Percentiles rank a stretch among this genome's conserved stretches.
phyloP scores from a whole-genome alignment of 1,139 yeast species.

The Pneumocystis murina region DNA sequence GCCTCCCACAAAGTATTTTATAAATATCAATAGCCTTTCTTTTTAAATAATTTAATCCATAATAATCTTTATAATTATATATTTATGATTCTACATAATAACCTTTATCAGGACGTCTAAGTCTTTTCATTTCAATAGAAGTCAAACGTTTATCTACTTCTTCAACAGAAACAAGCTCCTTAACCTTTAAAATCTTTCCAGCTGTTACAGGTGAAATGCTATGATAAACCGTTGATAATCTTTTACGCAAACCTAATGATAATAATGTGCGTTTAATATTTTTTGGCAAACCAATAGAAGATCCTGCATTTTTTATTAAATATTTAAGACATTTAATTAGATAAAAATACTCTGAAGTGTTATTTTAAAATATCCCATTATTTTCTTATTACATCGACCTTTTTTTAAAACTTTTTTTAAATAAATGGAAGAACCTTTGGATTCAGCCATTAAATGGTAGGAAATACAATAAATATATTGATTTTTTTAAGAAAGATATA shows the following conservation, averaged over 20 bases:
- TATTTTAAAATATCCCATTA: not conserved
- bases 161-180: constrained; percentile 80
- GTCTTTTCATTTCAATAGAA: constrained; percentile 37
- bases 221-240: constrained; percentile 63
- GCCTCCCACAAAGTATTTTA: not conserved
- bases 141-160: constrained; percentile 42
- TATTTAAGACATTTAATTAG: not conserved
- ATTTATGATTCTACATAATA: constrained; percentile 28
- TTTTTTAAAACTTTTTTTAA: not conserved
- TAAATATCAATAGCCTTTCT: not conserved
- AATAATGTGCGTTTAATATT: constrained; percentile 41
- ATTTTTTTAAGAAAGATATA: not conserved
- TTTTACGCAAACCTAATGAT: constrained; percentile 59
- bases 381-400: not conserved
- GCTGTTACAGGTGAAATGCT: constrained; percentile 66
- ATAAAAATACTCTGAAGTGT: not conserved
- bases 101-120: constrained; percentile 52
- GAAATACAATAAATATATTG: not conserved
- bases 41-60: too few species aligned
- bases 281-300: constrained; percentile 75
- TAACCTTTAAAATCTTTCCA: constrained; percentile 67
- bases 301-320: constrained; percentile 39
- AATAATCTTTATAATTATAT: not conserved
- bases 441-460: not conserved
- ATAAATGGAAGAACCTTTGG: not conserved